Evolutionary conservation across 805 yeast genomes (phyloP), one percentile per base, ranked within the genome.

Genomic region (Ogataea pini): DNA sequence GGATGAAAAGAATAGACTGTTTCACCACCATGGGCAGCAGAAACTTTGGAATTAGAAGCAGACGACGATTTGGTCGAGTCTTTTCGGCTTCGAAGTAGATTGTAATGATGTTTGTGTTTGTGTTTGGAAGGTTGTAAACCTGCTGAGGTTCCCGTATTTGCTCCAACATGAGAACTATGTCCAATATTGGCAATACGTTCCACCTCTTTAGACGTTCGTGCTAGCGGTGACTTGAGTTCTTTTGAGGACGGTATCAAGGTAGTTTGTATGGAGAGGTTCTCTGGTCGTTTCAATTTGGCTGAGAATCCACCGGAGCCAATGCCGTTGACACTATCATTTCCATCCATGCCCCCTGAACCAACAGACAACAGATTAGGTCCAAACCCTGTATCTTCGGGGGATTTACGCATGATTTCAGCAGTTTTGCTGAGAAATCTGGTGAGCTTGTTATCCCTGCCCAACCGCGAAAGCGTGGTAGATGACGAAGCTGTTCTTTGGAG

Each of bases 1-100:
- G 70, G 67, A 33, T 57, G 64, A 53, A 72, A 72, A 0, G 75
- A 68, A 49, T 71, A 72, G 19, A 70, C 36, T 2, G 71, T 60
- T 13, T 68, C 63, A 1, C 70, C 59, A 1, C 70, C 69, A 9
- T 65, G 61, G 5, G 60, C 66, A 2, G 55, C 46, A 3, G 63
- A 48, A 9, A 59, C 47, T 44, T 62, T 62, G 0, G 76, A 72
- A 44, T 70, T 72, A 1, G 77, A 71, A 19, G 64, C 64, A 0
- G 72, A 58, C 0, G 75, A 71, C 1, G 76, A 71, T 43, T 64
- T 61, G 2, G 61, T 52, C 3, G 63, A 49, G 44, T 67, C 72
- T 37, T 66, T 66, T 18, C 67, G 55, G 2, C 63, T 48, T 17
- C 68, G 51, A 10, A 67, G 50, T 10, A 65, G 50, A 36, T 59